A percentile compares a stretch with the other conserved stretches of the same genome.
phyloP scores from a whole-genome alignment of 2,329 filamentous ascomycete genomes.

The Cadophora sp. region DNA sequence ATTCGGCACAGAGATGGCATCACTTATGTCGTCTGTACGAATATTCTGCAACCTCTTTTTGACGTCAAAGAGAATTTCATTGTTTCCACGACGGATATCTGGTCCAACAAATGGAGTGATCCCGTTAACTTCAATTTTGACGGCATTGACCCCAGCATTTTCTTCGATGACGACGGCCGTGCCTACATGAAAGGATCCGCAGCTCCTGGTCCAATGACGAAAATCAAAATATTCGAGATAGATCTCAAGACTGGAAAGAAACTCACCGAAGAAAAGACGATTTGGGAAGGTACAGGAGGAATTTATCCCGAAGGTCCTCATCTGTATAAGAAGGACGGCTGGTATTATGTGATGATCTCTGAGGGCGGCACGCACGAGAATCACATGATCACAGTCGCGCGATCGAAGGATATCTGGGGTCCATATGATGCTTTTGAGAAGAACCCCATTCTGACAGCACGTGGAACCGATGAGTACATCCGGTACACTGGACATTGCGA shows the following conservation, averaged over 20 bases:
- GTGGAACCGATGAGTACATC: constrained; percentile 49
- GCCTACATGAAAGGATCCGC: constrained; percentile 46
- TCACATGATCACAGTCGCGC: constrained; percentile 53
- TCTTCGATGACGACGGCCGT: constrained; percentile 51
- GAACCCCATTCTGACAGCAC: constrained; percentile 56
- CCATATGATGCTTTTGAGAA: constrained; percentile 49
- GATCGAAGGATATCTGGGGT: constrained; percentile 49
- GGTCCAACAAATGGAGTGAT: constrained; percentile 43
- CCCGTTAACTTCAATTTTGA: constrained; percentile 49
- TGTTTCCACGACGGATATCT: constrained; percentile 36
- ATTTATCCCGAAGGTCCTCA: constrained; percentile 50
- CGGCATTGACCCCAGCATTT: constrained; percentile 57
- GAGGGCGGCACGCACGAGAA: constrained; percentile 55
- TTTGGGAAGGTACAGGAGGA: constrained; percentile 45
- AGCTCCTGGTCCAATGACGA: constrained; percentile 26
- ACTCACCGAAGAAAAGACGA: constrained; percentile 34
- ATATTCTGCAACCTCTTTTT: constrained; percentile 15
- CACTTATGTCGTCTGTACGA: constrained; percentile 47
- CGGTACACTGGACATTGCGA: constrained; percentile 55
- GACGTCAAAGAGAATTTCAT: constrained; percentile 34
- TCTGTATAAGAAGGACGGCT: constrained; percentile 54
- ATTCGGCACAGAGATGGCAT: constrained; percentile 42
- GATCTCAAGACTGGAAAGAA: constrained; percentile 33
- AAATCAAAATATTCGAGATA: constrained; percentile 35
- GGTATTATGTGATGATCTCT: constrained; percentile 57